phyloP scores from a whole-genome alignment of 306 rosid species.

The Malus orientalis region DNA sequence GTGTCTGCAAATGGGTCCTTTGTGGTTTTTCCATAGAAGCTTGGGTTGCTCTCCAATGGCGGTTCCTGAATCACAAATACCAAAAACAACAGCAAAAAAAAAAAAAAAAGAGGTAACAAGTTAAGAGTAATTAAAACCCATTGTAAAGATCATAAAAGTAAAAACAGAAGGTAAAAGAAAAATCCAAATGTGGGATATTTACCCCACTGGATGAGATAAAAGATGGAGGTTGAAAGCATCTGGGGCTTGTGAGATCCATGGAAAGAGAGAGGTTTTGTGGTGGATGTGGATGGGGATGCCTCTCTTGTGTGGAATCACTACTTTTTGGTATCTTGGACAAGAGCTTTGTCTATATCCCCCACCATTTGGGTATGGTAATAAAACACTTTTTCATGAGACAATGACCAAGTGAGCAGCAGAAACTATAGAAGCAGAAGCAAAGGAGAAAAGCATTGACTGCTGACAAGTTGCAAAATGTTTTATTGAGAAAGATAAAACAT shows the following conservation, averaged over 20 bases:
- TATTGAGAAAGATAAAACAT: too few species aligned
- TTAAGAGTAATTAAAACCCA: not conserved
- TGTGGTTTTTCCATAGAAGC: constrained; percentile 45
- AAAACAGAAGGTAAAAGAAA: not conserved
- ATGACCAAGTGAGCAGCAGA: constrained; percentile 35
- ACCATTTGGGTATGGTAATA: constrained; percentile 6
- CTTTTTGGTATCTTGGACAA: not conserved
- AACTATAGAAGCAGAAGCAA: constrained; percentile 8
- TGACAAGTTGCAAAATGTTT: not conserved
- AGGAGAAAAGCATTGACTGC: constrained; percentile 30
- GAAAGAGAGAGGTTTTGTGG: not conserved
- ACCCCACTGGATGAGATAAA: constrained; percentile 48
- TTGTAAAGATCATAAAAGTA: not conserved
- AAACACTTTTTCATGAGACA: constrained; percentile 30
- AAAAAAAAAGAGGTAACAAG: not conserved
- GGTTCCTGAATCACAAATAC: constrained; percentile 44
- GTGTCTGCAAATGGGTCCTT: constrained; percentile 60
- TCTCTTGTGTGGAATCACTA: not conserved
- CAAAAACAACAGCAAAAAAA: not conserved
- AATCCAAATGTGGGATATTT: constrained; percentile 4
- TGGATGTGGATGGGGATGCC: not conserved
- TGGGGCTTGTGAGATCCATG: constrained; percentile 62
- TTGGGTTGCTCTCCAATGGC: constrained; percentile 36
- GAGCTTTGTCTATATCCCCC: not conserved
- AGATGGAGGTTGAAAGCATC: constrained; percentile 47